phyloP scores from a whole-genome alignment of 495 filamentous ascomycete genomes.

The Immersiella caudata region DNA sequence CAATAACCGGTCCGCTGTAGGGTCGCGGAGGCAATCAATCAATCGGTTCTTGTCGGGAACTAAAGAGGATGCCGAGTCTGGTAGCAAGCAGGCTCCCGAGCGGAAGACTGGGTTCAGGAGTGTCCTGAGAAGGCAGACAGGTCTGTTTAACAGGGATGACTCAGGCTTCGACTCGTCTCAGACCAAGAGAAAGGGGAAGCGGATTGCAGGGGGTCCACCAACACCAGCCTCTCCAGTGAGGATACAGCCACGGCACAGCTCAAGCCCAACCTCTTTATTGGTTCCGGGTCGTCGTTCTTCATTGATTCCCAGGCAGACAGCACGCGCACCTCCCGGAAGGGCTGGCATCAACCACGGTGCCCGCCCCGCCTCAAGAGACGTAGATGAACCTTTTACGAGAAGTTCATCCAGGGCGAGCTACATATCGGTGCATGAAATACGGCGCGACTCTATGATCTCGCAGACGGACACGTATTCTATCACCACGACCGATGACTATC shows the following conservation, averaged over 20 bases:
- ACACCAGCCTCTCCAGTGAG: slow-evolving; percentile 10
- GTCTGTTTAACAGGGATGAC: slow-evolving; percentile 36
- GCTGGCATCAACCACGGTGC: slow-evolving; percentile 28
- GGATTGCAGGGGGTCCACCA: neutral
- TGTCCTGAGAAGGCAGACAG: slow-evolving; percentile 34
- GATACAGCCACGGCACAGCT: neutral
- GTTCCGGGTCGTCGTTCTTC: slow-evolving; percentile 31
- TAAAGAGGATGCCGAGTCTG: slow-evolving; percentile 23
- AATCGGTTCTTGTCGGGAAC: slow-evolving; percentile 31
- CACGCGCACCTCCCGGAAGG: slow-evolving; percentile 44
- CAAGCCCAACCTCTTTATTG: slow-evolving; percentile 14
- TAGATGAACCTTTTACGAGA: slow-evolving; percentile 18
- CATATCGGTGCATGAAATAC: slow-evolving; percentile 56
- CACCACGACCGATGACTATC: slow-evolving; percentile 43
- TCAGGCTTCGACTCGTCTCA: slow-evolving; percentile 31
- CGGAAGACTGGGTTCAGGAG: slow-evolving; percentile 40
- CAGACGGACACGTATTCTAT: slow-evolving; percentile 64
- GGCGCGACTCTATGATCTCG: slow-evolving; percentile 59
- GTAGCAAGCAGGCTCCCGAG: slow-evolving; percentile 25
- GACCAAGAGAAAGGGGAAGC: slow-evolving; percentile 28
- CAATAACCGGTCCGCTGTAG: slow-evolving; percentile 28
- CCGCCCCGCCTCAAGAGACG: slow-evolving; percentile 29
- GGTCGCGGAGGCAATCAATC: slow-evolving; percentile 29
- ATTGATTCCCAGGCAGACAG: slow-evolving; percentile 35
- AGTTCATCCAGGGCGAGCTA: slow-evolving; percentile 49